Evolutionary conservation across 2,329 filamentous ascomycete genomes (phyloP).

Genomic region (Fusarium temperatum): DNA sequence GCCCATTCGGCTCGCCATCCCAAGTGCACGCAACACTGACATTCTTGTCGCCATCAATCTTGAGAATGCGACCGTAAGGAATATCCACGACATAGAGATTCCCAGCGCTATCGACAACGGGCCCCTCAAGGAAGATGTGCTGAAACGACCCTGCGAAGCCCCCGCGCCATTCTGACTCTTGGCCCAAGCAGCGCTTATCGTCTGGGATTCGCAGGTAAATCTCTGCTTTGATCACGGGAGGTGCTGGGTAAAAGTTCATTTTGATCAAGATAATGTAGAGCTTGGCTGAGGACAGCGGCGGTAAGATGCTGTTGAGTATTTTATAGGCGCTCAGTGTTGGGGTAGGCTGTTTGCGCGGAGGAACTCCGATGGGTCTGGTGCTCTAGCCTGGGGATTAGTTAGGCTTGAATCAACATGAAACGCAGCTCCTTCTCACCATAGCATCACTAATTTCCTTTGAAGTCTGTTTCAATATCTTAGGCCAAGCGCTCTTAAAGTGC

Average conservation of each 20-base stretch:
- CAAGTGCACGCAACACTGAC: conserved; percentile 46
- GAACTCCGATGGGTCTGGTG: background rate
- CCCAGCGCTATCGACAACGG: conserved; percentile 44
- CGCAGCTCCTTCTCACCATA: fast-evolving
- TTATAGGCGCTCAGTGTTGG: background rate
- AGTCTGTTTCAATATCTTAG: fast-evolving
- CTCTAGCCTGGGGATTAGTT: background rate
- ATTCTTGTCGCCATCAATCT: conserved; percentile 43
- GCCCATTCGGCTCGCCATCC: conserved; percentile 54
- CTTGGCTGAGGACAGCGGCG: fast-evolving
- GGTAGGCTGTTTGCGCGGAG: background rate
- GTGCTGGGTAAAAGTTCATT: conserved; percentile 50
- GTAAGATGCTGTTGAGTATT: background rate
- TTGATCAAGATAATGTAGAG: fast-evolving
- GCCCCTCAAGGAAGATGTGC: conserved; percentile 54
- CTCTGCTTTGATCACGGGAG: conserved; percentile 47
- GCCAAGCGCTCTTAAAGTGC: fast-evolving
- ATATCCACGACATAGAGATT: conserved; percentile 52
- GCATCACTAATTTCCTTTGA: too few species aligned
- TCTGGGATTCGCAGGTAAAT: conserved; percentile 50
- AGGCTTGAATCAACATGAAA: too few species aligned
- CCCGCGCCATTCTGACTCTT: conserved; percentile 51
- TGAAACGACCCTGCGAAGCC: conserved; percentile 47
- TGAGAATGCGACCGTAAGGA: conserved; percentile 51
- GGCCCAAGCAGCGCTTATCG: conserved; percentile 44